Base-by-base conservation (phyloP, 257 asterid genomes). In the Voacanga thouarsii region DNA sequence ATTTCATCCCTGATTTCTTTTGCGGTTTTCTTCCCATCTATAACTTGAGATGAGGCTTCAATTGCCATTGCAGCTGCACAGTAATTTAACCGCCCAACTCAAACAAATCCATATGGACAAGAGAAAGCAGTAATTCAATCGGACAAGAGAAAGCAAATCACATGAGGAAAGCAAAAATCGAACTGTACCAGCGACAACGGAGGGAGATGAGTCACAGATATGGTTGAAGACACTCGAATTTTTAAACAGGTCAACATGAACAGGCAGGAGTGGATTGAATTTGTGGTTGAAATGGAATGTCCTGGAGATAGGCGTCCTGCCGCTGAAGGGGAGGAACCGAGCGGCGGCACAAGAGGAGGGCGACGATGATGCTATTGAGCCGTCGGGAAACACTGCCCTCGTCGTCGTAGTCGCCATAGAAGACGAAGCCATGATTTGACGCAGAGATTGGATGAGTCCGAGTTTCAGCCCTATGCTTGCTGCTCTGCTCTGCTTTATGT, bases 1-100 rank as follows among this genome's bases (percentile, higher is more conserved):
- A 95, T 90, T 86, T 95, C 99, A 26, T 93, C 94, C 78, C 94
- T 82, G 59, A 95, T 83, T 65, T 84, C 89, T 86, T 93, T 93
- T 64, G 97, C 94, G 74, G 80, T 79, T 19, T 85, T 71, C 79
- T 95, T 92, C 75, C 99, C 99, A 82, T 95, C 98, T 77, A 93
- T 95, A 24, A 95, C 83, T 78, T 82, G 87, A 1, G 90, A 89
- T 51, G 88, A 88, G 68, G 88, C 79, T 81, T 87, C 93, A 0
- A 86, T 78, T 50, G 83, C 51, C 86, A 88, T 77, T 57, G 92
- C 90, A 83, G 92, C 97, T 90, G 88, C 74, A 78, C 12, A 12
- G 55, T 12, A 44, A 69, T 14, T 50, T 65, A 69, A 56, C 15
- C 66, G 75, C 60, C 63, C 49, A 57, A 4, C 15, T 67, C 53